These are phyloP conservation scores for Andalucia godoyi DNA, from an alignment of 78 protist species.

Conservation along the genomic window DNA sequence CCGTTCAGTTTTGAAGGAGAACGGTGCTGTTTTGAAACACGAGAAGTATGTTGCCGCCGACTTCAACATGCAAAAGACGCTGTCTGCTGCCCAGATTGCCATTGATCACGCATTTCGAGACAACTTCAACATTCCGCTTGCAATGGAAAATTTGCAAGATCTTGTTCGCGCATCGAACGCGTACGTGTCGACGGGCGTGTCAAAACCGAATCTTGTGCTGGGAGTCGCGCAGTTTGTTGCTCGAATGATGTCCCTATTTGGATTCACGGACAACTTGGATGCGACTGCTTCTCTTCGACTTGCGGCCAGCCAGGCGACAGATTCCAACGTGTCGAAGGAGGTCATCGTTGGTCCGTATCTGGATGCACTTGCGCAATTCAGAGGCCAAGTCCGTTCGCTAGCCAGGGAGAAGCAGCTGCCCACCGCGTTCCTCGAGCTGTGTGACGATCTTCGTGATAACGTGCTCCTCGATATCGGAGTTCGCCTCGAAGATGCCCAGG, in stretches of 20 bases:
- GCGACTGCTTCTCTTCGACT: constrained; percentile 21
- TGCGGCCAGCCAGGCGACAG: neutral
- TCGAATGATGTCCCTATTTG: constrained; percentile 37
- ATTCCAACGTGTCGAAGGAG: neutral
- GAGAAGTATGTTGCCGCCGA: neutral
- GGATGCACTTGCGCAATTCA: constrained; percentile 21
- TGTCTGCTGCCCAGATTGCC: neutral
- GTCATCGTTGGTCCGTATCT: neutral
- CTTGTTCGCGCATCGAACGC: constrained; percentile 28
- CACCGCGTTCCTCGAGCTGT: constrained; percentile 14
- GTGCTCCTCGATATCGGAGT: too few species aligned
- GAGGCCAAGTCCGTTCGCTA: constrained; percentile 21
- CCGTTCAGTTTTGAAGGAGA: constrained; percentile 3
- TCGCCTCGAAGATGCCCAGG: too few species aligned
- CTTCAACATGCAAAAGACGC: neutral
- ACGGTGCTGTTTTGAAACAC: neutral
- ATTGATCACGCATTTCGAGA: constrained; percentile 65
- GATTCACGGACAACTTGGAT: constrained; percentile 20
- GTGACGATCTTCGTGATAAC: constrained; percentile 59
- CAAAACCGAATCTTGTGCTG: neutral
- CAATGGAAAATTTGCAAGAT: constrained; percentile 9
- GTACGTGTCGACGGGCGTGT: constrained; percentile 6
- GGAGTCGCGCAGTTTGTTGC: constrained; percentile 1
- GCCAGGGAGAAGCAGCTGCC: constrained; percentile 3
- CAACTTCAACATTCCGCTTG: constrained; percentile 78